Percentiles rank a stretch among this genome's conserved stretches.
phyloP scores from a whole-genome alignment of 305 asterid species.

The Fraxinus sp. region DNA sequence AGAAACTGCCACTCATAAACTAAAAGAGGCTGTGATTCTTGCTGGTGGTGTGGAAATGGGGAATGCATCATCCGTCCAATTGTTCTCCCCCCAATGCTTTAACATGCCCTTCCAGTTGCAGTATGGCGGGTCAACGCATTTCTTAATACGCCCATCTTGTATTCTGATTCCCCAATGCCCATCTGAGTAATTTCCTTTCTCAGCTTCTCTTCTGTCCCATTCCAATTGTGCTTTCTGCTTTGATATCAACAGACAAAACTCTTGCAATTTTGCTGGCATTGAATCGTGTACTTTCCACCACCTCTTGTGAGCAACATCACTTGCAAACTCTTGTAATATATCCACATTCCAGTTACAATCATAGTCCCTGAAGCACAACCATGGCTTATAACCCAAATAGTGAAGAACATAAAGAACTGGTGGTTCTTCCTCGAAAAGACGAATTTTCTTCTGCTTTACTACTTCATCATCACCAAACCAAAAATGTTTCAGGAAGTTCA shows the following conservation, averaged over 20 bases:
- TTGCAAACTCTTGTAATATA: conserved; percentile 60
- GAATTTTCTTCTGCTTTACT: conserved; percentile 35
- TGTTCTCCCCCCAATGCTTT: conserved; percentile 67
- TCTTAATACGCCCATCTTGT: conserved; percentile 40
- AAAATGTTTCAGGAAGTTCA: conserved; percentile 53
- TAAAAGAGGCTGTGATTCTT: conserved; percentile 7
- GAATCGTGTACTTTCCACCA: conserved; percentile 78
- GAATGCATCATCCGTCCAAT: conserved; percentile 41
- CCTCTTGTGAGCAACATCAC: conserved; percentile 60
- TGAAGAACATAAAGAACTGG: conserved; percentile 63
- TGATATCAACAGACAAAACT: conserved; percentile 49
- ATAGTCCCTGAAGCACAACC: conserved; percentile 69
- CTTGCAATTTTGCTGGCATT: conserved; percentile 45
- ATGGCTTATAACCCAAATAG: conserved; percentile 67
- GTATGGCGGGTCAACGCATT: conserved; percentile 44
- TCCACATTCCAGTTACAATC: conserved; percentile 79
- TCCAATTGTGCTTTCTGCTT: conserved; percentile 69
- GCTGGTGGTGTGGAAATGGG: conserved; percentile 45
- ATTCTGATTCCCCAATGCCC: conserved; percentile 56
- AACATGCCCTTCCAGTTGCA: conserved; percentile 57
- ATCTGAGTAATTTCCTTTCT: conserved; percentile 40
- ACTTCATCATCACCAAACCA: conserved; percentile 56
- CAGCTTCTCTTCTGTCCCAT: conserved; percentile 62
- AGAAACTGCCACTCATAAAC: conserved; percentile 22
- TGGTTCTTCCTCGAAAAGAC: conserved; percentile 53